A percentile compares a stretch with the other conserved stretches of the same genome.
Evolutionary conservation across 208 protist genomes (phyloP).

Genomic region (Crithidia bombi): DNA sequence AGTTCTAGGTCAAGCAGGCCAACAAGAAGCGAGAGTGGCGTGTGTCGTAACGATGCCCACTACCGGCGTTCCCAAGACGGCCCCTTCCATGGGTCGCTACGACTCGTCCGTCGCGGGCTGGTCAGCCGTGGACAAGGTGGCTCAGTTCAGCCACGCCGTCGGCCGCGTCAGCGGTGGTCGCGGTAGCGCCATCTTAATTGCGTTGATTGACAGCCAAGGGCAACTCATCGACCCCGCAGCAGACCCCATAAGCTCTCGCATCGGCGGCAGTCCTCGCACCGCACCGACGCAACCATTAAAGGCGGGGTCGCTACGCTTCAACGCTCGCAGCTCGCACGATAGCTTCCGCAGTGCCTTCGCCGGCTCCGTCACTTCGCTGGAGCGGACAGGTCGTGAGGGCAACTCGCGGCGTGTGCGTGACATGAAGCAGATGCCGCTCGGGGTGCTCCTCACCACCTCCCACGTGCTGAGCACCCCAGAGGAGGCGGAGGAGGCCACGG

Average conservation of each 20-base stretch:
- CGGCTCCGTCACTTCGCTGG: conserved; percentile 1
- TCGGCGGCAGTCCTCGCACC: neutral
- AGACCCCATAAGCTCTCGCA: neutral
- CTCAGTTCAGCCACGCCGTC: conserved; percentile 79
- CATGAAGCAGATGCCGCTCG: conserved; percentile 23
- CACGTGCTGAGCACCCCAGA: conserved; percentile 60
- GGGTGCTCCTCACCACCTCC: conserved; percentile 81
- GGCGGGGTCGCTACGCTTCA: neutral
- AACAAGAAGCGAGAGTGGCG: neutral
- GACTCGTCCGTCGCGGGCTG: conserved; percentile 48
- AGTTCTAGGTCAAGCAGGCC: neutral
- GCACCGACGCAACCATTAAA: neutral
- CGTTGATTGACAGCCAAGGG: conserved; percentile 30
- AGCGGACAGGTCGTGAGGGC: neutral
- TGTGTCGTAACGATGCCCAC: conserved; percentile 21
- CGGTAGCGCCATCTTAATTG: conserved; percentile 76
- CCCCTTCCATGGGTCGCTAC: conserved; percentile 19
- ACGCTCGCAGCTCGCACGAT: neutral
- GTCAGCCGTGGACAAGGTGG: conserved; percentile 78
- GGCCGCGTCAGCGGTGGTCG: conserved; percentile 65
- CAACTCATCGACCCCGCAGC: conserved; percentile 19
- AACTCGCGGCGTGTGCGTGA: neutral
- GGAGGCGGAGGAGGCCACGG: conserved; percentile 28
- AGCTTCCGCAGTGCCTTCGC: conserved; percentile 2
- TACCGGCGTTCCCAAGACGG: no score